Evolutionary conservation across 2,329 filamentous ascomycete genomes (phyloP).

Genomic region (Rasamsonia emersonii): DNA sequence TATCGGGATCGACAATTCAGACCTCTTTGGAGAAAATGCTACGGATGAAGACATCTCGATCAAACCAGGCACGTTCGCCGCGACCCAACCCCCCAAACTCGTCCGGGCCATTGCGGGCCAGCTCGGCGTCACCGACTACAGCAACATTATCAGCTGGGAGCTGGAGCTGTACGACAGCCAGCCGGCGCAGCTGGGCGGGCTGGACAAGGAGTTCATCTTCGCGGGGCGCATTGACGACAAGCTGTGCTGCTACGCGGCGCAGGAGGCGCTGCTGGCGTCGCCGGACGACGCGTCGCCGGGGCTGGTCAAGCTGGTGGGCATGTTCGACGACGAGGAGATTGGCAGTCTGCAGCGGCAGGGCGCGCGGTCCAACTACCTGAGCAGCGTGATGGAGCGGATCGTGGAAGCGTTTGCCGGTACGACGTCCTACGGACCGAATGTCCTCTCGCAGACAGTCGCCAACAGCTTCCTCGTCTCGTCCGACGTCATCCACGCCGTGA

Average conservation of each 20-base stretch:
- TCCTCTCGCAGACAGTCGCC: conserved; percentile 75
- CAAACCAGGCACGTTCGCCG: conserved; percentile 59
- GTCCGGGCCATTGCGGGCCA: conserved; percentile 73
- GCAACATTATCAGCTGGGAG: conserved; percentile 87
- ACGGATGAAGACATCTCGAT: conserved; percentile 33
- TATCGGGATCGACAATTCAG: conserved; percentile 74
- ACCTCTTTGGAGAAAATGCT: conserved; percentile 32
- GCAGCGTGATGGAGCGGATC: conserved; percentile 69
- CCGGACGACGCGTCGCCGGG: conserved; percentile 43
- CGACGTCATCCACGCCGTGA: conserved; percentile 88
- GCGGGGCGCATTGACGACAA: conserved; percentile 95
- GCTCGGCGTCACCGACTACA: conserved; percentile 64
- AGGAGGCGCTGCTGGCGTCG: conserved; percentile 70
- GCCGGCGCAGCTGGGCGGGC: conserved; percentile 70
- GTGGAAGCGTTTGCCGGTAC: conserved; percentile 52
- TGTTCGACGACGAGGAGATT: conserved; percentile 97
- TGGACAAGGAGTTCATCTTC: conserved; percentile 91
- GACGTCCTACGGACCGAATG: conserved; percentile 36
- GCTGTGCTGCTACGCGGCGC: conserved; percentile 86
- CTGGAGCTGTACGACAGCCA: conserved; percentile 90
- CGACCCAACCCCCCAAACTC: conserved; percentile 75
- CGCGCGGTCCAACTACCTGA: conserved; percentile 80
- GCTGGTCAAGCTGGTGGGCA: conserved; percentile 81
- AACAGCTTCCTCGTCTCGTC: conserved; percentile 87
- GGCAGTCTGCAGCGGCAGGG: conserved; percentile 86